Conservation (phyloP, 139 green algal genomes). For the Chlorella sp. region DNA sequence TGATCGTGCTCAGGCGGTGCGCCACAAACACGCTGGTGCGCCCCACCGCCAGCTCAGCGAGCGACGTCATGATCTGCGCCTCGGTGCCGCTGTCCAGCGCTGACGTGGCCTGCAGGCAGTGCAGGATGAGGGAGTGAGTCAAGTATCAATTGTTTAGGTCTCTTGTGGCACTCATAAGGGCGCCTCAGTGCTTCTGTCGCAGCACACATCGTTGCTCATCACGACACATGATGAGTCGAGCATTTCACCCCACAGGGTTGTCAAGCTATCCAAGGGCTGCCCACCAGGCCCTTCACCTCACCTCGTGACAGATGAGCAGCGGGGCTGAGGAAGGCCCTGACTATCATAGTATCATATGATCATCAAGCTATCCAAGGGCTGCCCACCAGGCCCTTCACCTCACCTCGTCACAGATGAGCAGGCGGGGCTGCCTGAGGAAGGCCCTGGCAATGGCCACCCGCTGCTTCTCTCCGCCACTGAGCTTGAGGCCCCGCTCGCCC, state of each 20-base stretch:
- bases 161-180: not conserved
- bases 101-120: constrained; percentile 53
- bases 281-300: not conserved
- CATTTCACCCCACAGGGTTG: not conserved
- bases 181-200: not conserved
- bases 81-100: constrained; percentile 85
- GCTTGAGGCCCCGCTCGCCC: constrained; percentile 83
- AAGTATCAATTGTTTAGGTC: not conserved
- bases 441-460: constrained; percentile 84
- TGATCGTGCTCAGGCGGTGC: constrained; percentile 83
- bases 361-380: not conserved
- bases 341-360: constrained; percentile 64
- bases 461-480: constrained; percentile 58
- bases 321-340: constrained; percentile 45
- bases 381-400: not conserved
- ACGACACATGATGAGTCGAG: not conserved
- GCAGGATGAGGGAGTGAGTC: not conserved
- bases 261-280: not conserved
- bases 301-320: constrained; percentile 84
- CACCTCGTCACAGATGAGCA: constrained; percentile 84
- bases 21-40: constrained; percentile 92
- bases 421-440: constrained; percentile 43
- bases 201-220: not conserved
- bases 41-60: constrained; percentile 54
- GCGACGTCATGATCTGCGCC: constrained; percentile 56